Evolutionary conservation across 148 eudicot genomes (phyloP).

Genomic region (Suaeda aralocaspica): DNA sequence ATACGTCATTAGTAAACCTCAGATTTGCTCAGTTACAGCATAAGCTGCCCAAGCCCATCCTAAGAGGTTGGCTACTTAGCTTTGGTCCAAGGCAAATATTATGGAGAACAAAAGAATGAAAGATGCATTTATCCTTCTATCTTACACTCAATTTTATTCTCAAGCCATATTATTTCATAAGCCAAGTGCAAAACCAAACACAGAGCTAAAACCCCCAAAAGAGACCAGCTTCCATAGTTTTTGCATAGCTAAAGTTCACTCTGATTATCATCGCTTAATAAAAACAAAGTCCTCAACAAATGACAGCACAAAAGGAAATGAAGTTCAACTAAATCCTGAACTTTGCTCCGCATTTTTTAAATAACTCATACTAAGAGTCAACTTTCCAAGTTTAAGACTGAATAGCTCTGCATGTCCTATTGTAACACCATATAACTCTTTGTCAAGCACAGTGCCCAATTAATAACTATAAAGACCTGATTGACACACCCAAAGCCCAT

Average conservation of each 20-base stretch:
- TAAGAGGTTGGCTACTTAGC: background rate
- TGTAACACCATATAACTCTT: too few species aligned
- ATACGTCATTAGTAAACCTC: background rate
- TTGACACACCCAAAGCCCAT: too few species aligned
- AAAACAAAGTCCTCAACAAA: background rate
- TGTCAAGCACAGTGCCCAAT: too few species aligned
- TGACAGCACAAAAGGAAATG: background rate
- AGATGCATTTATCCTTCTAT: background rate
- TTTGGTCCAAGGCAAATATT: background rate
- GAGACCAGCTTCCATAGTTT: slow-evolving; percentile 1
- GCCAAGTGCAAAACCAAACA: background rate
- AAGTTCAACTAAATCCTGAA: background rate
- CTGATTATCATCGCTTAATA: background rate
- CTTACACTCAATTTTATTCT: background rate
- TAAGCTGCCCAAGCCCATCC: background rate
- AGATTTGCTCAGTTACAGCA: background rate
- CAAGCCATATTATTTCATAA: background rate
- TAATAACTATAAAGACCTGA: too few species aligned
- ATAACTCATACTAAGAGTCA: background rate
- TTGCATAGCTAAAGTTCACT: background rate
- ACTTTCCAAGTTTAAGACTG: background rate
- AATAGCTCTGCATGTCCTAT: too few species aligned
- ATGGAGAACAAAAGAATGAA: background rate
- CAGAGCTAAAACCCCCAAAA: background rate
- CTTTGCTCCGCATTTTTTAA: background rate